Conservation (phyloP, 192 early-diverging fungal species). For the Coemansia reversa region DNA sequence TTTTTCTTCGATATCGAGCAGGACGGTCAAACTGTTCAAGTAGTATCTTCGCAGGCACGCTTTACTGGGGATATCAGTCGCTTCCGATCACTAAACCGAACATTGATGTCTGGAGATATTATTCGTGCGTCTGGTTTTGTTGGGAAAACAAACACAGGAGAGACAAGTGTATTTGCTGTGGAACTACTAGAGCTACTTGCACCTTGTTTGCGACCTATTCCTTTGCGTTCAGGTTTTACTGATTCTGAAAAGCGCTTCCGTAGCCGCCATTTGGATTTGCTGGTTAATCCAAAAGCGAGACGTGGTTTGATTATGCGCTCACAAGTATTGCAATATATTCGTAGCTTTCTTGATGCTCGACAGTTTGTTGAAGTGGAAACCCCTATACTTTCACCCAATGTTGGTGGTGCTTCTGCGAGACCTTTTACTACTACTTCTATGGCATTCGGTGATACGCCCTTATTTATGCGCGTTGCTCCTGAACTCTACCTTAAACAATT, state of each 20-base stretch:
- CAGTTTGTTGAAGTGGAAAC: constrained; percentile 86
- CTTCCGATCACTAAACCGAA: constrained; percentile 53
- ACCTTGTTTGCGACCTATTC: constrained; percentile 70
- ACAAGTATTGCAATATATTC: constrained; percentile 62
- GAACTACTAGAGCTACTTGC: constrained; percentile 57
- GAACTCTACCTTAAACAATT: constrained; percentile 87
- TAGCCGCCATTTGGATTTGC: constrained; percentile 69
- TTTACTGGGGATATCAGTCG: constrained; percentile 17
- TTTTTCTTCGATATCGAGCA: constrained; percentile 71
- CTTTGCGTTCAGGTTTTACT: constrained; percentile 58
- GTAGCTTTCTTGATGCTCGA: constrained; percentile 61
- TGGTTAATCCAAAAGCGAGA: constrained; percentile 61
- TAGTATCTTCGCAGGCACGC: constrained; percentile 59
- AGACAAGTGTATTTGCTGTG: constrained; percentile 66
- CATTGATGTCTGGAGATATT: constrained; percentile 64
- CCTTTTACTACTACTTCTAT: constrained; percentile 73
- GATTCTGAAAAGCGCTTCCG: constrained; percentile 73
- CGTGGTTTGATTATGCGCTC: constrained; percentile 60
- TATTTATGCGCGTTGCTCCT: constrained; percentile 80
- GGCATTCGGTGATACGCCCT: constrained; percentile 60
- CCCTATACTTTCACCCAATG: constrained; percentile 68
- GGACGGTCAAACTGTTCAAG: constrained; percentile 61
- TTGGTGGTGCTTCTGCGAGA: constrained; percentile 78
- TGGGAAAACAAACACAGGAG: constrained; percentile 69
- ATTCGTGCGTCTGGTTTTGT: constrained; percentile 62